A percentile compares a stretch with the other conserved stretches of the same genome.
phyloP scores from a whole-genome alignment of 2,329 filamentous ascomycete species.

The Colletotrichum aenigma region DNA sequence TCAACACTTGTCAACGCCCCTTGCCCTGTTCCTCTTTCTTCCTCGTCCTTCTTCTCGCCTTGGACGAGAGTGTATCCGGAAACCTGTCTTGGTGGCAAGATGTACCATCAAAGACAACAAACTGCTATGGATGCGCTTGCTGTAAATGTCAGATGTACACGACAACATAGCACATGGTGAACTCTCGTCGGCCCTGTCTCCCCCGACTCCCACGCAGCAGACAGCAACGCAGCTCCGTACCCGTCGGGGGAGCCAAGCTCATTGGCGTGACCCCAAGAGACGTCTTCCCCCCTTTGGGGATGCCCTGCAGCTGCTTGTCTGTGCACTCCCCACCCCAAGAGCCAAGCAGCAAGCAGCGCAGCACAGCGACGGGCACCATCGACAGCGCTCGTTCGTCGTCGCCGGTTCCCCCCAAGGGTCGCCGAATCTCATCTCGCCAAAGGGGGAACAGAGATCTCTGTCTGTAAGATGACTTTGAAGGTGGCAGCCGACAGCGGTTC shows the following conservation, averaged over 20 bases:
- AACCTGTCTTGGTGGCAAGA: neutral
- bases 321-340: neutral
- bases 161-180: slow-evolving; percentile 13
- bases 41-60: neutral
- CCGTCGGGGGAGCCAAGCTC: slow-evolving; percentile 13
- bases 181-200: neutral
- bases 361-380: neutral
- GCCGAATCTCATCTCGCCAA: slow-evolving; percentile 2
- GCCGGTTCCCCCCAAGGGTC: neutral
- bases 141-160: neutral
- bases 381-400: neutral
- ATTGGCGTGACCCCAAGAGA: slow-evolving; percentile 8
- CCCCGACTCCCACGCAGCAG: neutral
- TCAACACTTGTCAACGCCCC: neutral
- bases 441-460: neutral
- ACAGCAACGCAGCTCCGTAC: neutral
- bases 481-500: neutral
- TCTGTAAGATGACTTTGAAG: neutral
- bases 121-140: neutral
- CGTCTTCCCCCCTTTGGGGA: neutral
- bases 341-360: neutral
- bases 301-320: slow-evolving; percentile 16
- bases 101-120: neutral
- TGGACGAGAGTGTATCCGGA: neutral
- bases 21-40: neutral